Base-by-base conservation (phyloP, 2,329 filamentous ascomycete species). In the Ilyonectria destructans region DNA sequence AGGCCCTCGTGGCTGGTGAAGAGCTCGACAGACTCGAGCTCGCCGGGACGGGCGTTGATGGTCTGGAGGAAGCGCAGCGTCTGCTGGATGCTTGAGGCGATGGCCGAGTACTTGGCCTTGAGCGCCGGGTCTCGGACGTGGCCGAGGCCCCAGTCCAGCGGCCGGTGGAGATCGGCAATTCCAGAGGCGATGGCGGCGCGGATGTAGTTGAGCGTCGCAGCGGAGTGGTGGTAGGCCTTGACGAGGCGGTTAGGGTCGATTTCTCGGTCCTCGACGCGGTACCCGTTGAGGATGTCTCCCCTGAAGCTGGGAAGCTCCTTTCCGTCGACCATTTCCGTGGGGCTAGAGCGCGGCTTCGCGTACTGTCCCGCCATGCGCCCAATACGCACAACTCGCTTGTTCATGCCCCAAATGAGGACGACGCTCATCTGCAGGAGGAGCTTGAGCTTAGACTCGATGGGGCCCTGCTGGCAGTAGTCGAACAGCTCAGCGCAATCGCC, bases 401-500 rank as follows among this genome's bases (percentile, higher is more conserved):
- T 86, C 67, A 87, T 87, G 74, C 94, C 96, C 92, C 95, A 98
- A 80, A 98, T 95, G 68, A 99, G 87, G 1, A 99, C 94, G 74
- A 99, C 85, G 72, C 94, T 97, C 96, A 99, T 98, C 84, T 99
- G 96, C 67, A 99, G 85, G 33, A 99, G 88, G 29, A 99, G 89
- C 84, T 98, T 98, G 82, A 98, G 94, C 86, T 98, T 99, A 70
- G 94, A 92, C 83, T 98, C 95, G 74, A 99, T 98, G 72, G 93
- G 92, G 15, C 89, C 88, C 80, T 95, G 92, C 75, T 93, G 91
- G 82, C 96, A 99, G 85, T 99, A 99, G 81, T 96, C 94, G 78
- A 99, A 99, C 10, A 98, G 88, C 84, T 99, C 96, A 17, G 96
- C 96, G 79, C 96, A 99, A 83, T 99, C 96, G 70, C 96, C 96